Percentiles rank a stretch among this genome's conserved stretches.
These are phyloP conservation scores for Penicillium goetzii DNA, from an alignment of 495 filamentous ascomycete species.

Conservation along the genomic window DNA sequence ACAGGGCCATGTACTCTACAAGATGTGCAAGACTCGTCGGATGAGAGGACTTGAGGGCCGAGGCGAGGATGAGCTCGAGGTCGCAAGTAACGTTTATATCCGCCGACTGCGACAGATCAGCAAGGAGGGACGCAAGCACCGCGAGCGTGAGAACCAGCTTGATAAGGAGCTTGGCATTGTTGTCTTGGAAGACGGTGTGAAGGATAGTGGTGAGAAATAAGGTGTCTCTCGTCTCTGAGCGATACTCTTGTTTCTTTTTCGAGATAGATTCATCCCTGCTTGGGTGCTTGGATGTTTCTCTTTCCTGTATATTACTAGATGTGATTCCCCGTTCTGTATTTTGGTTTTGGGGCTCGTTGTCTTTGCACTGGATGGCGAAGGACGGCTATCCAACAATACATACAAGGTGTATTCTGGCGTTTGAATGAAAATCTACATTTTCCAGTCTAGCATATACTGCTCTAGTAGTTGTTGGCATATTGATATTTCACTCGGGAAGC, in stretches of 20 bases:
- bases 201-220: background rate
- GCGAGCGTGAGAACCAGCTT: slow-evolving; percentile 50
- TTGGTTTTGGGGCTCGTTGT: slow-evolving; percentile 1
- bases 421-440: background rate
- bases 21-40: slow-evolving; percentile 54
- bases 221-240: background rate
- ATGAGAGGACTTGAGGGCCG: slow-evolving; percentile 42
- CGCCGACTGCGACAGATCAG: slow-evolving; percentile 46
- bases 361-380: slow-evolving; percentile 10
- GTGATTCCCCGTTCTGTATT: slow-evolving; percentile 16
- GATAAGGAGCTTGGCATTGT: slow-evolving; percentile 45
- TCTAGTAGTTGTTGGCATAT: background rate
- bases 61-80: slow-evolving; percentile 41
- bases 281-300: background rate
- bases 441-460: background rate
- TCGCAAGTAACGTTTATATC: slow-evolving; percentile 42
- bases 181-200: slow-evolving; percentile 29
- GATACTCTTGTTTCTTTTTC: background rate
- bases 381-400: background rate
- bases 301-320: slow-evolving; percentile 26
- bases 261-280: slow-evolving; percentile 4
- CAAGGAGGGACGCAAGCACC: slow-evolving; percentile 50
- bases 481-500: too few relatives aligned
- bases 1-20: slow-evolving; percentile 52
- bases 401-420: slow-evolving; percentile 4